These are phyloP conservation scores for Rhinocladiella mackenziei DNA, from an alignment of 2,329 filamentous ascomycete species.

Conservation along the genomic window DNA sequence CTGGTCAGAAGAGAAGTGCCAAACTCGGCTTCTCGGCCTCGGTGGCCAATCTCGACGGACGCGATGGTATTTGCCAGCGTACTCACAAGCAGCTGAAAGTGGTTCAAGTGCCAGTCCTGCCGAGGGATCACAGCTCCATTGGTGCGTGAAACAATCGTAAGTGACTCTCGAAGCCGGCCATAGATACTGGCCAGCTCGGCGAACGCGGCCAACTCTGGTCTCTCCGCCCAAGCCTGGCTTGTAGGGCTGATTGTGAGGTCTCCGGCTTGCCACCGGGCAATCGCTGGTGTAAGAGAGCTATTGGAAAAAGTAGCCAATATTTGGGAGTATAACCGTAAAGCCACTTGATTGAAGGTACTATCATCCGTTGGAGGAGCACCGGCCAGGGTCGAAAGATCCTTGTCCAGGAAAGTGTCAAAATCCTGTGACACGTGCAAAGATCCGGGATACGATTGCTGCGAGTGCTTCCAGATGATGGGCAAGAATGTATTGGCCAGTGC, in stretches of 20 bases:
- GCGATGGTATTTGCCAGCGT: constrained; percentile 63
- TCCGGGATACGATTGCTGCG: constrained; percentile 77
- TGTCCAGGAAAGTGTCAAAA: constrained; percentile 67
- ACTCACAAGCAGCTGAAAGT: constrained; percentile 21
- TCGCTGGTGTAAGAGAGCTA: constrained; percentile 18
- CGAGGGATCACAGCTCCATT: constrained; percentile 3
- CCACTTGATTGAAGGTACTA: constrained; percentile 6
- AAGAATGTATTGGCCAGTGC: constrained; percentile 92
- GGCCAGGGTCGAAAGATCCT: constrained; percentile 49
- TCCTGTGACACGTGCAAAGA: constrained; percentile 57
- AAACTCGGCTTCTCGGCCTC: constrained; percentile 70
- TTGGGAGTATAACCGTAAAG: constrained; percentile 29
- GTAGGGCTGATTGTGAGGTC: constrained; percentile 21
- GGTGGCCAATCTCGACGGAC: constrained; percentile 84
- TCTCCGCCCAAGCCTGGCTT: constrained; percentile 19
- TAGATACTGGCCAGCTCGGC: constrained; percentile 30
- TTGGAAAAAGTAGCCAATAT: constrained; percentile 33
- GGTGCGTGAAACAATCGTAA: constrained; percentile 13
- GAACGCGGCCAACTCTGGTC: constrained; percentile 20
- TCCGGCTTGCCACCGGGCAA: constrained; percentile 21
- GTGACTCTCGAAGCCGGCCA: constrained; percentile 29
- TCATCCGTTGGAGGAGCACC: constrained; percentile 25
- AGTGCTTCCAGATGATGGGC: constrained; percentile 90
- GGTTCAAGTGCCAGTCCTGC: constrained; percentile 12
- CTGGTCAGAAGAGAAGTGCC: constrained; percentile 75